These are phyloP conservation scores for Marvania coccoides DNA, from an alignment of 139 green algal species.

Conservation along the genomic window DNA sequence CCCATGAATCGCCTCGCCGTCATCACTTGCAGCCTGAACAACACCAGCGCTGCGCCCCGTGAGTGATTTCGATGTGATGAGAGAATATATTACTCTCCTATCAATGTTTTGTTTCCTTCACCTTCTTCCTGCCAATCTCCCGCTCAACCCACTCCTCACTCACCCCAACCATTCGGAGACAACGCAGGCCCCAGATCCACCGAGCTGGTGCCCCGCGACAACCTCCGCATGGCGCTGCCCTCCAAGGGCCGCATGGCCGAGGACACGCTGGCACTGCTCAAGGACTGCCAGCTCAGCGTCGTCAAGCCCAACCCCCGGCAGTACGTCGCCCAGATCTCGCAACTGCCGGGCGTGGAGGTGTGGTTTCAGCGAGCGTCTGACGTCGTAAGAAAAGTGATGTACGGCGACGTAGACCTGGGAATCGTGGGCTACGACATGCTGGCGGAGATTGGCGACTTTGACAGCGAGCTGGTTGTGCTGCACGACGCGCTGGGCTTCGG, in stretches of 20 bases:
- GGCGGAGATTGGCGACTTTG: slow-evolving; percentile 61
- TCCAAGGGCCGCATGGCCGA: slow-evolving; percentile 98
- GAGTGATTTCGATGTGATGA: background rate
- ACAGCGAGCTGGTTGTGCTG: slow-evolving; percentile 75
- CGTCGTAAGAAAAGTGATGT: slow-evolving; percentile 88
- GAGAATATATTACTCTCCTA: too few species aligned
- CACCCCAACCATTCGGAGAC: background rate
- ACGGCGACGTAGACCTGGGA: slow-evolving; percentile 93
- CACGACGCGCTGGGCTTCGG: slow-evolving; percentile 92
- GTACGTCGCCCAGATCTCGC: slow-evolving; percentile 87
- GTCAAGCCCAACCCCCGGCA: slow-evolving; percentile 96
- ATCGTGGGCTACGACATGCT: slow-evolving; percentile 98
- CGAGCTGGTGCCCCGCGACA: slow-evolving; percentile 9
- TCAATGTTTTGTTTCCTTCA: background rate
- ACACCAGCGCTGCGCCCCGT: slow-evolving; percentile 7
- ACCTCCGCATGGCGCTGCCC: slow-evolving; percentile 80
- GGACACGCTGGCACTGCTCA: slow-evolving; percentile 89
- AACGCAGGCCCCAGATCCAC: background rate
- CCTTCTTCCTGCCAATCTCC: background rate
- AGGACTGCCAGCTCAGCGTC: slow-evolving; percentile 86
- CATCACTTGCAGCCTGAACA: slow-evolving; percentile 28
- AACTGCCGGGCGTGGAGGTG: slow-evolving; percentile 90
- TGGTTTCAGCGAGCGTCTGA: slow-evolving; percentile 97
- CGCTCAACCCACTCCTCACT: background rate
- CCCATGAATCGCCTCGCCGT: background rate